Percentiles rank a stretch among this genome's conserved stretches.
phyloP scores from a whole-genome alignment of 805 yeast species.

The Schwanniomyces polymorphus region DNA sequence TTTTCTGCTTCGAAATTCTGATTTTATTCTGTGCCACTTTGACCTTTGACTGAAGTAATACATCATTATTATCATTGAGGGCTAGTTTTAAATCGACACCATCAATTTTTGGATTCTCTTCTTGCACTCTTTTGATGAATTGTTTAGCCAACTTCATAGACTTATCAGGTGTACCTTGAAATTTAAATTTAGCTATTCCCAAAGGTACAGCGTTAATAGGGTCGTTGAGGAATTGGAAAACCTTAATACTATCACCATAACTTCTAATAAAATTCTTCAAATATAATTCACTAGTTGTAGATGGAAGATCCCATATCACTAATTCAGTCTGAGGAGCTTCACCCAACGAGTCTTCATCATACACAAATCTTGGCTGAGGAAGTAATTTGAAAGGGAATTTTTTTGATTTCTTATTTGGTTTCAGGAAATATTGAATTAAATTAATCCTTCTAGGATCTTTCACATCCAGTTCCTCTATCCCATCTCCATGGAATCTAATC shows the following conservation, averaged over 20 bases:
- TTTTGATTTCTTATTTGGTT: constrained; percentile 39
- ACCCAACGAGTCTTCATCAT: constrained; percentile 73
- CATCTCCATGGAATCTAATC: constrained; percentile 37
- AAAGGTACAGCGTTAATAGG: constrained; percentile 77
- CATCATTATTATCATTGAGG: constrained; percentile 47
- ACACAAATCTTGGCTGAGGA: constrained; percentile 44
- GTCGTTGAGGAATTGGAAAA: constrained; percentile 61
- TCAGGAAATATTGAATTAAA: constrained; percentile 28
- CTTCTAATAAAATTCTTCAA: constrained; percentile 52
- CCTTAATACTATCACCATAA: constrained; percentile 61
- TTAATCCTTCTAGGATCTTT: constrained; percentile 44
- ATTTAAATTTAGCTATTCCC: constrained; percentile 66
- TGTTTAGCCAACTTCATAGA: constrained; percentile 37
- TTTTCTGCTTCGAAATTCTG: constrained; percentile 19
- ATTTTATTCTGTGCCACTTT: constrained; percentile 32
- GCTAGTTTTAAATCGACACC: constrained; percentile 55
- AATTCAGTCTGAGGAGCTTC: constrained; percentile 71
- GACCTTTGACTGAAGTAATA: constrained; percentile 35
- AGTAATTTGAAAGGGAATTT: constrained; percentile 44
- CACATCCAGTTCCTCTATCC: constrained; percentile 11
- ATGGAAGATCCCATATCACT: constrained; percentile 66
- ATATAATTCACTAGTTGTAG: constrained; percentile 47
- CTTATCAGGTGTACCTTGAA: constrained; percentile 53
- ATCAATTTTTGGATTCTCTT: constrained; percentile 43
- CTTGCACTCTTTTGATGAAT: constrained; percentile 24